phyloP scores from a whole-genome alignment of 78 protist genomes.

The Ministeria vibrans region DNA sequence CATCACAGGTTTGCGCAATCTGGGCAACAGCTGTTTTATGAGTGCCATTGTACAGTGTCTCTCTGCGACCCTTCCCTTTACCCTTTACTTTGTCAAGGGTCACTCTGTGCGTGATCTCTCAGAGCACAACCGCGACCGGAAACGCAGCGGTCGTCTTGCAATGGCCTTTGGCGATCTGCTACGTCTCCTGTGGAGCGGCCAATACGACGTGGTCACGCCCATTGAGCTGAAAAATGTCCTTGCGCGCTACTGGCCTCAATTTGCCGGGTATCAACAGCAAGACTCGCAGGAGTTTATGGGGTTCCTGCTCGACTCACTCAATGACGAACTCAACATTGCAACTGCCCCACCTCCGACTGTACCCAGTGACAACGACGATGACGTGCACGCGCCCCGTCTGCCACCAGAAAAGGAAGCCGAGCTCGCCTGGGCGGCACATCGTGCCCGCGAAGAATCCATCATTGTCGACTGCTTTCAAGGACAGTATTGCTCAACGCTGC shows the following conservation, averaged over 20 bases:
- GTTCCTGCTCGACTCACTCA: slow-evolving; percentile 73
- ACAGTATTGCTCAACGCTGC: no score
- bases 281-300: slow-evolving; percentile 67
- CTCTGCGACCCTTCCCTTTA: slow-evolving; percentile 24
- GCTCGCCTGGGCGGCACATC: no score
- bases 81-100: slow-evolving; percentile 35
- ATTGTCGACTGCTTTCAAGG: no score
- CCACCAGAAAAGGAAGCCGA: no score
- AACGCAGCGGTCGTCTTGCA: neutral
- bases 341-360: no score
- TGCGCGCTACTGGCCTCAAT: slow-evolving; percentile 9
- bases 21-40: slow-evolving; percentile 91
- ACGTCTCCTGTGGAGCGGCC: slow-evolving; percentile 13
- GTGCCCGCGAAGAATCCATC: no score
- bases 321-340: slow-evolving; percentile 92
- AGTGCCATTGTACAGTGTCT: slow-evolving; percentile 74
- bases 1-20: slow-evolving; percentile 63
- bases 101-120: no score
- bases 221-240: neutral
- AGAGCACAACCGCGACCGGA: slow-evolving; percentile 23
- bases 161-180: neutral
- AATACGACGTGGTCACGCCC: neutral
- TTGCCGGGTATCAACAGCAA: slow-evolving; percentile 68
- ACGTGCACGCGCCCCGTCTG: no score
- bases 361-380: no score